Evolutionary conservation across 768 basidiomycete species (phyloP).

Genomic region (Lentinula detonsa): DNA sequence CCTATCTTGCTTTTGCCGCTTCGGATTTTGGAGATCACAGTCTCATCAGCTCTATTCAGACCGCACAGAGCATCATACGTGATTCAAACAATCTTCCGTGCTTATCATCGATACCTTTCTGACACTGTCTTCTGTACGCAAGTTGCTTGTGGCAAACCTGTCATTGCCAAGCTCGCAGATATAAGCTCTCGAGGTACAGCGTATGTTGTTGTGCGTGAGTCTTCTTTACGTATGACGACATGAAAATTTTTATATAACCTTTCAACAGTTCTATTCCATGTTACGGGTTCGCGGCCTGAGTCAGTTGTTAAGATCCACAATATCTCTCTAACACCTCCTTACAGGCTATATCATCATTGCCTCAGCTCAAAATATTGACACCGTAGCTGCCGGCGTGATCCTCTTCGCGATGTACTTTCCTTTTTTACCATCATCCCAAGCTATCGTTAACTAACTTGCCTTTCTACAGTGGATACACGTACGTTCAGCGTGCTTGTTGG

Average conservation of each 20-base stretch:
- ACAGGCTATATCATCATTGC: slow-evolving; percentile 50
- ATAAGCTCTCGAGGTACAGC: slow-evolving; percentile 62
- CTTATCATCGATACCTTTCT: not conserved
- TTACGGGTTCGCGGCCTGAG: slow-evolving; percentile 34
- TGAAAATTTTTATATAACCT: not conserved
- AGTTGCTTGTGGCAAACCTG: slow-evolving; percentile 52
- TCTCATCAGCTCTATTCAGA: slow-evolving; percentile 48
- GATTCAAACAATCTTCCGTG: slow-evolving; percentile 10
- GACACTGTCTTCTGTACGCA: not conserved
- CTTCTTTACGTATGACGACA: not conserved
- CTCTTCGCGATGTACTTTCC: slow-evolving; percentile 46
- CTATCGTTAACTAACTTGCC: slow-evolving; percentile 15
- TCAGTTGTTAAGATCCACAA: not conserved
- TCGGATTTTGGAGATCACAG: slow-evolving; percentile 49
- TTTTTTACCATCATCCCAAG: not conserved
- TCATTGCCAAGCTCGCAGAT: slow-evolving; percentile 71
- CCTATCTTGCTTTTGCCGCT: slow-evolving; percentile 54
- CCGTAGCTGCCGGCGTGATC: slow-evolving; percentile 49
- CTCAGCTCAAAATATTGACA: slow-evolving; percentile 35
- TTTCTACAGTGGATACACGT: slow-evolving; percentile 53
- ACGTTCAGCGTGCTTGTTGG: slow-evolving; percentile 17
- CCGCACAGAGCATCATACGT: slow-evolving; percentile 52
- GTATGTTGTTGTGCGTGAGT: slow-evolving; percentile 52
- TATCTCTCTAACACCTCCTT: not conserved
- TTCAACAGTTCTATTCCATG: slow-evolving; percentile 48